phyloP scores from a whole-genome alignment of 495 filamentous ascomycete genomes.

The Talaromyces nanjingensis region DNA sequence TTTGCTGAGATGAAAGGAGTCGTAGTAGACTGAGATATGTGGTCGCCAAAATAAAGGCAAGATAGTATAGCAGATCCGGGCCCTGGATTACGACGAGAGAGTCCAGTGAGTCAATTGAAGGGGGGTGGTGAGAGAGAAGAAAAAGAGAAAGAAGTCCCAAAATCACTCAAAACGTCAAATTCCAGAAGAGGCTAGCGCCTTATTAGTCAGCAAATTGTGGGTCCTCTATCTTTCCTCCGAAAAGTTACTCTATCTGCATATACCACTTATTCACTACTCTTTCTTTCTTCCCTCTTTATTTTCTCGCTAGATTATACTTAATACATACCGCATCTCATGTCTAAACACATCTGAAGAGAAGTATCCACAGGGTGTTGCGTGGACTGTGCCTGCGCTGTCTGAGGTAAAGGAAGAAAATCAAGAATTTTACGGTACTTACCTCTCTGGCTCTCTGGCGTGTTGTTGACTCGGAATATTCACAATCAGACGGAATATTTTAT shows the following conservation, averaged over 20 bases:
- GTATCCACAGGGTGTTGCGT: background rate
- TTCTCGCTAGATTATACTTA: background rate
- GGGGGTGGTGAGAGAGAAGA: background rate
- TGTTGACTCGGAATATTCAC: too few relatives aligned
- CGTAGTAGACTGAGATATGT: background rate
- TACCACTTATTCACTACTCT: too few relatives aligned
- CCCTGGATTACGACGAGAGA: background rate
- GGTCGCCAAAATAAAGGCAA: background rate
- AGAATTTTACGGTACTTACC: too few relatives aligned
- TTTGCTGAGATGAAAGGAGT: background rate
- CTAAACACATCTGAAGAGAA: background rate
- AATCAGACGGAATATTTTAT: background rate
- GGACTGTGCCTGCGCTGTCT: background rate
- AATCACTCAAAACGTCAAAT: background rate
- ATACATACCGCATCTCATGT: background rate
- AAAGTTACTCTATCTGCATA: background rate
- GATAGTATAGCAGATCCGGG: background rate
- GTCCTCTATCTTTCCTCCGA: background rate
- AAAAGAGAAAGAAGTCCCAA: background rate
- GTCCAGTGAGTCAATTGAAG: background rate
- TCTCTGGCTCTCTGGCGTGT: too few relatives aligned
- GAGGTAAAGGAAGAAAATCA: background rate
- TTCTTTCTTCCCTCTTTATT: background rate
- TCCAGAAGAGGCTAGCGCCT: background rate
- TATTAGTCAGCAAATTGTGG: background rate